phyloP scores from a whole-genome alignment of 2,329 filamentous ascomycete genomes.

The Rhexocercosporidium sp. region DNA sequence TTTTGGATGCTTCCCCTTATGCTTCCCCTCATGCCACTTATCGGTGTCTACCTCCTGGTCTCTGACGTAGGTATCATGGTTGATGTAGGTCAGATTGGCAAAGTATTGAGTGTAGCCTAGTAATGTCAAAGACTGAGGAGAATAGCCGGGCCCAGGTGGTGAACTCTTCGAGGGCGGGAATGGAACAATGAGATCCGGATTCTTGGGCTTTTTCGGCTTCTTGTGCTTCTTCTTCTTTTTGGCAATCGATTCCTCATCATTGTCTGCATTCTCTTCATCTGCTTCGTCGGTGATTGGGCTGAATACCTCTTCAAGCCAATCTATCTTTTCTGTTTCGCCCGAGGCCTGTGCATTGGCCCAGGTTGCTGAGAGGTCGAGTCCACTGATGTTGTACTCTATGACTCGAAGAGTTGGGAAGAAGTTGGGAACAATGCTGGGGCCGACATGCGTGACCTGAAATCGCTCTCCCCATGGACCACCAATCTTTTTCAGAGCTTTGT shows the following conservation, averaged over 20 bases:
- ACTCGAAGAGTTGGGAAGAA: conserved; percentile 90
- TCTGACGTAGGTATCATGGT: conserved; percentile 66
- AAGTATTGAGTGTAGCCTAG: conserved; percentile 88
- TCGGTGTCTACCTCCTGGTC: conserved; percentile 42
- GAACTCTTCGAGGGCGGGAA: conserved; percentile 72
- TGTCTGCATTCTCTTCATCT: conserved; percentile 11
- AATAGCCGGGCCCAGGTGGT: conserved; percentile 88
- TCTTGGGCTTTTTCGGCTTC: conserved; percentile 56
- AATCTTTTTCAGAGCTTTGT: conserved; percentile 67
- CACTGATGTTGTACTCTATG: conserved; percentile 88
- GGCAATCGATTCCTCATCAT: conserved; percentile 33
- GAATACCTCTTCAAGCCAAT: conserved; percentile 31
- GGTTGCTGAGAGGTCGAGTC: conserved; percentile 33
- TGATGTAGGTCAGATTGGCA: conserved; percentile 90
- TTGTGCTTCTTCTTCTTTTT: conserved; percentile 52
- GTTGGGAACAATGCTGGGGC: conserved; percentile 89
- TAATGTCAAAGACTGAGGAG: conserved; percentile 79
- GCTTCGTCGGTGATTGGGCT: neutral
- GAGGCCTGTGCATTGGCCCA: conserved; percentile 32
- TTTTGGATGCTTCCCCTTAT: conserved; percentile 62
- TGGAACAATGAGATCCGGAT: conserved; percentile 69
- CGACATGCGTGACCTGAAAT: conserved; percentile 80
- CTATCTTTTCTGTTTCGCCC: conserved; percentile 16
- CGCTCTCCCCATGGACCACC: conserved; percentile 84
- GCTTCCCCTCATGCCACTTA: conserved; percentile 69